A percentile compares a stretch with the other conserved stretches of the same genome.
Conservation (phyloP, 306 rosid species). For the Canavalia ensiformis region DNA sequence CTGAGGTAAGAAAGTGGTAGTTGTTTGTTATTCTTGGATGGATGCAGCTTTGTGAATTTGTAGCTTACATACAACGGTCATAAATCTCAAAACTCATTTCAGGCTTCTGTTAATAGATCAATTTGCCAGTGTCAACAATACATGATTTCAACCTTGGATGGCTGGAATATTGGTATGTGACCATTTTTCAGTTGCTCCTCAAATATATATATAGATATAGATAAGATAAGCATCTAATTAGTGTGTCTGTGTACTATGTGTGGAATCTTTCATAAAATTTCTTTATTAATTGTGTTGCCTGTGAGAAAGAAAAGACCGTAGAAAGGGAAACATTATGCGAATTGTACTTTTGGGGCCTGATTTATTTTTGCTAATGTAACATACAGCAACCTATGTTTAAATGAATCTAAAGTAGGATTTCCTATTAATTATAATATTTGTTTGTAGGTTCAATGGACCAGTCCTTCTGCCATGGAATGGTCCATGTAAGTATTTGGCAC, state of each 20-base stretch:
- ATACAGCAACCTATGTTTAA: not conserved
- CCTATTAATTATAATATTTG: not conserved
- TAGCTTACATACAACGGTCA: not conserved
- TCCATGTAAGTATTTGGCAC: constrained; percentile 4
- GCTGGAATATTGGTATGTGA: constrained; percentile 41
- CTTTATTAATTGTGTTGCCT: constrained; percentile 13
- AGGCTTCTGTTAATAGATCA: constrained; percentile 40
- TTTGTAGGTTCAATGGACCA: not conserved
- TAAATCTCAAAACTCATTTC: constrained; percentile 32
- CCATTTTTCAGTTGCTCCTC: constrained; percentile 6
- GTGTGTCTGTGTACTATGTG: not conserved
- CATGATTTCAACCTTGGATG: constrained; percentile 37
- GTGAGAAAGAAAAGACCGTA: constrained; percentile 14
- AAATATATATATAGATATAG: not conserved
- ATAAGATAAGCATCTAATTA: not conserved
- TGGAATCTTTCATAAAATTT: constrained; percentile 26
- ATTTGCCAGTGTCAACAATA: constrained; percentile 25
- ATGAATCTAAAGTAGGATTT: constrained; percentile 15
- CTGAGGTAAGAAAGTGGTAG: constrained; percentile 43
- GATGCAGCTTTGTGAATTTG: constrained; percentile 24
- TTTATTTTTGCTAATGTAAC: not conserved
- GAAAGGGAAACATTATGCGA: not conserved
- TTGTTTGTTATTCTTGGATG: constrained; percentile 43
- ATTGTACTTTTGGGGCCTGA: constrained; percentile 17
- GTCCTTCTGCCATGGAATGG: not conserved